Conservation (phyloP, 768 basidiomycete species). For the Mycena vitilis region DNA sequence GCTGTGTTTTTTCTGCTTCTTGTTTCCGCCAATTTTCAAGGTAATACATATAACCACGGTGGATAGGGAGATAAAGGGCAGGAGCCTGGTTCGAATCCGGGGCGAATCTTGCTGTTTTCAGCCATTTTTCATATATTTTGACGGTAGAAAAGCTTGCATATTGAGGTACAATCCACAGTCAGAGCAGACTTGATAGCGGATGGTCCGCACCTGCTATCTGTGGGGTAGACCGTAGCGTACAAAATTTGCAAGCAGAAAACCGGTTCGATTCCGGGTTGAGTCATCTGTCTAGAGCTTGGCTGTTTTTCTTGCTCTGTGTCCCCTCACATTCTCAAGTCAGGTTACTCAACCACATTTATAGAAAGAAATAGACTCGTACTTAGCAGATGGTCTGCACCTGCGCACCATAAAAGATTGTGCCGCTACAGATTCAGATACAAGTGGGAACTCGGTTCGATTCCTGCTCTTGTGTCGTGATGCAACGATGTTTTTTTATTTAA, state of each 20-base stretch:
- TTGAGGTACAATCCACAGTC: not conserved
- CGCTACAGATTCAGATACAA: not conserved
- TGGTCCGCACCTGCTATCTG: not conserved
- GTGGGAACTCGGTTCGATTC: slow-evolving; percentile 5
- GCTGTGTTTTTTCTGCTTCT: not conserved
- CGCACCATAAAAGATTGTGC: not conserved
- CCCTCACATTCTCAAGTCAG: too few relatives aligned
- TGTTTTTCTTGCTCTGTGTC: slow-evolving; percentile 2
- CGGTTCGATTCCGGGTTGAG: slow-evolving; percentile 12
- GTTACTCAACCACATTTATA: too few relatives aligned
- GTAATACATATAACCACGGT: too few relatives aligned
- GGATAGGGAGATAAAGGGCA: too few relatives aligned
- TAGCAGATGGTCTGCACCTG: slow-evolving; percentile 4
- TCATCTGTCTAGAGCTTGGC: not conserved
- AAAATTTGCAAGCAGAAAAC: not conserved
- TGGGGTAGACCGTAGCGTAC: too few relatives aligned
- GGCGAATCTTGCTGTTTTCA: too few relatives aligned
- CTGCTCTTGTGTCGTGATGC: not conserved
- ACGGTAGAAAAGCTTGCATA: not conserved
- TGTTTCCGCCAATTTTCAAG: too few relatives aligned
- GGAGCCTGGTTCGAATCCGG: too few relatives aligned
- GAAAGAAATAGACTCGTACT: not conserved
- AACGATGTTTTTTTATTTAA: not conserved
- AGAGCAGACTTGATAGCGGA: not conserved
- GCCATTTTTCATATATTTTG: too few relatives aligned